Evolutionary conservation across 2,329 filamentous ascomycete species (phyloP).

Genomic region (Trichocomaceae sp.): DNA sequence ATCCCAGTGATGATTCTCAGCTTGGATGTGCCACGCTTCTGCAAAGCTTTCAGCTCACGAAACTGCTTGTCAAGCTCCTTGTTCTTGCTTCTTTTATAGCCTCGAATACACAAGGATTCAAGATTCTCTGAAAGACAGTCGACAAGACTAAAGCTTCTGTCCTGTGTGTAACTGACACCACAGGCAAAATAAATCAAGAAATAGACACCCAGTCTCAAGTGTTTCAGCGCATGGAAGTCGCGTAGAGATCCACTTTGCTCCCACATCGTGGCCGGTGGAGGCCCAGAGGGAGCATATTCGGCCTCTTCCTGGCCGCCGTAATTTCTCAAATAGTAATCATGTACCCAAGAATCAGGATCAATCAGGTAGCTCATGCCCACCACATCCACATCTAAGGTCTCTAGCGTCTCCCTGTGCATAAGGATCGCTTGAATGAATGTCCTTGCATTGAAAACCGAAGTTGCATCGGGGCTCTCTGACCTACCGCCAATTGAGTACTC

Average conservation of each 20-base stretch:
- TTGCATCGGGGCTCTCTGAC: neutral
- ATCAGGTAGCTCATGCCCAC: neutral
- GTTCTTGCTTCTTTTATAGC: constrained; percentile 3
- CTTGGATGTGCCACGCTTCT: neutral
- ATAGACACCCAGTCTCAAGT: neutral
- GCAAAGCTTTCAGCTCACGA: neutral
- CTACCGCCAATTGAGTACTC: constrained; percentile 18
- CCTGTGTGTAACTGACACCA: neutral
- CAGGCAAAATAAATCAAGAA: constrained; percentile 3
- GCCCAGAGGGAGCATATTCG: neutral
- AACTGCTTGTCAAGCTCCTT: constrained; percentile 1
- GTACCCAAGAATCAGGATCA: too few species aligned
- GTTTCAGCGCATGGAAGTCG: constrained; percentile 3
- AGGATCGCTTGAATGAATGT: constrained; percentile 17
- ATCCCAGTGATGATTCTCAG: constrained; percentile 5
- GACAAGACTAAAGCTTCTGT: constrained; percentile 1
- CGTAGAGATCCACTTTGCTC: constrained; percentile 4
- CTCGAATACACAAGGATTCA: constrained; percentile 7
- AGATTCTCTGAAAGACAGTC: constrained; percentile 2
- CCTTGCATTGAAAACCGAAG: constrained; percentile 13
- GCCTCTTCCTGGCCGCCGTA: neutral
- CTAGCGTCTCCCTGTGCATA: constrained; percentile 16
- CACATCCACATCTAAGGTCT: constrained; percentile 17
- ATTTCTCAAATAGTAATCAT: neutral
- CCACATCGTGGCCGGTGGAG: neutral